Percentiles rank a stretch among this genome's conserved stretches.
Evolutionary conservation across 225 moss, liverwort and hornwort species (phyloP).

Genomic region (Physcomitrium patens): DNA sequence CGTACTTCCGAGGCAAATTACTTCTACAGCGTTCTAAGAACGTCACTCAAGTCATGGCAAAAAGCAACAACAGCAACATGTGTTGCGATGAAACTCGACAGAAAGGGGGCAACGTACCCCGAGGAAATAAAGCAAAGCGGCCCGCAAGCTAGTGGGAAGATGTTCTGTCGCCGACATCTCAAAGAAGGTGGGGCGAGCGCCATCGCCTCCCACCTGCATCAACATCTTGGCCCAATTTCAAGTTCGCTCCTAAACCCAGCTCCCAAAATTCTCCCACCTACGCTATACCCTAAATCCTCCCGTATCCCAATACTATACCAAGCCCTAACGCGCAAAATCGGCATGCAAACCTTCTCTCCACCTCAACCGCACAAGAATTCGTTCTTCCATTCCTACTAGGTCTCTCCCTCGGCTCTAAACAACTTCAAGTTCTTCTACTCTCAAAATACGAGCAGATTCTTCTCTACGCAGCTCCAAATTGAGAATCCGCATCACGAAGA

Average conservation of each 20-base stretch:
- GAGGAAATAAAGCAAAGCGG: conserved; percentile 92
- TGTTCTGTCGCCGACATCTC: conserved; percentile 98
- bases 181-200: conserved; percentile 95
- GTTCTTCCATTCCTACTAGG: conserved; percentile 13
- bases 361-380: conserved; percentile 2
- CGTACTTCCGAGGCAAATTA: not conserved
- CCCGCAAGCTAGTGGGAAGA: conserved; percentile 88
- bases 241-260: conserved; percentile 1
- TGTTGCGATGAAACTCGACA: not conserved
- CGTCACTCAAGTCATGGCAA: not conserved
- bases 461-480: not conserved
- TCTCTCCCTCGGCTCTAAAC: not conserved
- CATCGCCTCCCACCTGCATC: conserved; percentile 99
- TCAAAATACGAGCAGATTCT: no score
- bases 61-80: not conserved
- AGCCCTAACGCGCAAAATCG: conserved; percentile 13
- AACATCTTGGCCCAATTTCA: conserved; percentile 63
- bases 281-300: not conserved
- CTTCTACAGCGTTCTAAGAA: not conserved
- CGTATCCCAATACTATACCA: conserved; percentile 34
- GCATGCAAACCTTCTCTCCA: conserved; percentile 16
- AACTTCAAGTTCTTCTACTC: not conserved
- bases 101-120: conserved; percentile 56
- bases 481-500: not conserved
- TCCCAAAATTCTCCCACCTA: not conserved